Base-by-base conservation (phyloP, 176 grass and related monocot genomes). In the Tuctoria greenei region DNA sequence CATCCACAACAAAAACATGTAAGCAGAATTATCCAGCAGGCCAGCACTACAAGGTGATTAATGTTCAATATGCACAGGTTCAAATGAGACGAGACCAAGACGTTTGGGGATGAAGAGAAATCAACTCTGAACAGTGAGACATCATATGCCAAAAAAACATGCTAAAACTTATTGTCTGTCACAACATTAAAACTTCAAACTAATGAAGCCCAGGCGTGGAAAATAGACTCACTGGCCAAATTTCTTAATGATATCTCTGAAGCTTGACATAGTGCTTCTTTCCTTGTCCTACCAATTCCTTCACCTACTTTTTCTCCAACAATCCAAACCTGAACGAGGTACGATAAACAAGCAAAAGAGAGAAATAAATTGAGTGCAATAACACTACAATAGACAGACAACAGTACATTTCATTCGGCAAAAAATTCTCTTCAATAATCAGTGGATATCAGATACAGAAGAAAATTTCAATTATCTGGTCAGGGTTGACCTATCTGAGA, bases 261-360 rank as follows among this genome's bases (percentile, higher is more conserved):
- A 80, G 95, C 91, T 81, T 86, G 79, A 41, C 70, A 78, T 14
- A 81, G 87, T 34, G 95, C 95, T 88, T 95, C 87, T 79, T 84
- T 99, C 84, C 95, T 99, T 61, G 95, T 92, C 85, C 80, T 90
- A 77, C 91, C 91, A 83, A 89, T 82, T 64, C 87, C 95, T 88
- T 90, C 89, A 80, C 91, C 91, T 17, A 99, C 37, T 71, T 90
- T 95, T 77, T 92, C 95, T 84, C 95, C 95, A 69, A 92, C 87
- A 83, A 99, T 86, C 87, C 89, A 99, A 82, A 99, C 83, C 95
- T 99, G 76, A 35, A 79, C 50, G 27, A 52, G 55, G 61, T 8
- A 58, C 76, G 13, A 68, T 12, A 81, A 41, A 54, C 8, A 43
- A 67, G 35, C 44, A 58, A 77, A n/a, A 21, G 4, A 44, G 44